These are phyloP conservation scores for Aspergillus ellipticus DNA, from an alignment of 495 filamentous ascomycete genomes.

Conservation along the genomic window DNA sequence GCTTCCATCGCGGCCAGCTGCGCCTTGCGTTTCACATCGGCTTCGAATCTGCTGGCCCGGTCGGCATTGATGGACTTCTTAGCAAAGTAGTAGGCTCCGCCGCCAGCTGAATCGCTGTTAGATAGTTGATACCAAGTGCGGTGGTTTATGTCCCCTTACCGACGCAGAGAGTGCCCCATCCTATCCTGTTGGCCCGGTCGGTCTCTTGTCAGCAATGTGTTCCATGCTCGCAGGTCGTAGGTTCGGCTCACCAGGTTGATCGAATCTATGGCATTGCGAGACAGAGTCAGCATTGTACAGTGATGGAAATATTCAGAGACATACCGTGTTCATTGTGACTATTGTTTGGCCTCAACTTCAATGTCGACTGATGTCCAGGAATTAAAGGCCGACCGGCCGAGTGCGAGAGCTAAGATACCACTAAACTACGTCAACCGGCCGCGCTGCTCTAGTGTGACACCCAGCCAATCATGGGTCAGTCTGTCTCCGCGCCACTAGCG, in stretches of 20 bases:
- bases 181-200: constrained; percentile 54
- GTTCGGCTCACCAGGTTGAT: constrained; percentile 49
- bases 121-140: not conserved
- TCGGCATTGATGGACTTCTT: constrained; percentile 92
- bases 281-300: not conserved
- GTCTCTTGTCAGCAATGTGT: constrained; percentile 22
- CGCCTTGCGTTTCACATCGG: constrained; percentile 60
- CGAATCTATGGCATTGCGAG: constrained; percentile 34
- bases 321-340: constrained; percentile 47
- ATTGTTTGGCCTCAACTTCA: not conserved
- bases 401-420: constrained; percentile 5
- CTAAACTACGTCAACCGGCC: constrained; percentile 31
- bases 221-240: not conserved
- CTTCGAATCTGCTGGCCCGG: constrained; percentile 66
- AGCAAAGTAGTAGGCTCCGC: constrained; percentile 92
- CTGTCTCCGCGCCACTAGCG: not conserved
- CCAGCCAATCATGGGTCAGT: not conserved
- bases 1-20: constrained; percentile 57
- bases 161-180: constrained; percentile 81
- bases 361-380: constrained; percentile 4
- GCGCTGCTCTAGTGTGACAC: not conserved
- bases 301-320: constrained; percentile 5
- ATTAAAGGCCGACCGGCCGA: constrained; percentile 4
- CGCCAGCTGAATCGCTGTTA: constrained; percentile 57
- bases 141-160: constrained; percentile 43